Evolutionary conservation across 1,139 yeast species (phyloP).

Genomic region (Protomyces macrosporus): DNA sequence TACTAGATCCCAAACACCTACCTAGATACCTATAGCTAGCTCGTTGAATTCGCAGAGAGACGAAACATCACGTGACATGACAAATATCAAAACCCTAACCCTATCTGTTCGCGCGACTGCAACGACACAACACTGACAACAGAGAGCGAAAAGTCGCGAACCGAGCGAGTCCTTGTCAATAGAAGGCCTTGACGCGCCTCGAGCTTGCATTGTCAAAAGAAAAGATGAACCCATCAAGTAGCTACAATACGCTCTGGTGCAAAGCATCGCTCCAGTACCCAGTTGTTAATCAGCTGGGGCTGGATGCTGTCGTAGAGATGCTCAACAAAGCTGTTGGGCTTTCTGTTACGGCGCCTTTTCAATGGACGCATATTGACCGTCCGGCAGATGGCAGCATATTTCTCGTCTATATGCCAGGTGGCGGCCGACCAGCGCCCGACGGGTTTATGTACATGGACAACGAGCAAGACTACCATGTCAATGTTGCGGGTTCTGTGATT

Average conservation of each 20-base stretch:
- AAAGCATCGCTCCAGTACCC: constrained; percentile 27
- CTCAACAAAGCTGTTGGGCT: constrained; percentile 27
- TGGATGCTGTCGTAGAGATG: constrained; percentile 29
- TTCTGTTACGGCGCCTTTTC: constrained; percentile 25
- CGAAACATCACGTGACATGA: too few species aligned
- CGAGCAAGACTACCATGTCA: constrained; percentile 25
- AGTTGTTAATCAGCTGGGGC: constrained; percentile 25
- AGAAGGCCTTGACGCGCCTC: too few species aligned
- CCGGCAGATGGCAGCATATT: constrained; percentile 29
- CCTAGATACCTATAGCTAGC: too few species aligned
- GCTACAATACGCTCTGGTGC: constrained; percentile 22
- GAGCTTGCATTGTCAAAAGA: too few species aligned
- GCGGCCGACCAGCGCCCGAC: constrained; percentile 27
- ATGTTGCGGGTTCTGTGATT: constrained; percentile 26
- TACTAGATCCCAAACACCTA: too few species aligned
- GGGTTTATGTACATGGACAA: constrained; percentile 29
- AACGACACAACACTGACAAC: too few species aligned
- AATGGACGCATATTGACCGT: constrained; percentile 29
- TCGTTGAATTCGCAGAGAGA: too few species aligned
- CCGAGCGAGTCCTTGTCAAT: too few species aligned
- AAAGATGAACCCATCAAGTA: neutral
- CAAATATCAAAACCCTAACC: too few species aligned
- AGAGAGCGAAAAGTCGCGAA: too few species aligned
- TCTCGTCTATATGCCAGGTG: constrained; percentile 25
- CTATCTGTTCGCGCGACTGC: too few species aligned